Evolutionary conservation across 176 grass and related monocot genomes (phyloP).

Genomic region (Oryza coarctata): DNA sequence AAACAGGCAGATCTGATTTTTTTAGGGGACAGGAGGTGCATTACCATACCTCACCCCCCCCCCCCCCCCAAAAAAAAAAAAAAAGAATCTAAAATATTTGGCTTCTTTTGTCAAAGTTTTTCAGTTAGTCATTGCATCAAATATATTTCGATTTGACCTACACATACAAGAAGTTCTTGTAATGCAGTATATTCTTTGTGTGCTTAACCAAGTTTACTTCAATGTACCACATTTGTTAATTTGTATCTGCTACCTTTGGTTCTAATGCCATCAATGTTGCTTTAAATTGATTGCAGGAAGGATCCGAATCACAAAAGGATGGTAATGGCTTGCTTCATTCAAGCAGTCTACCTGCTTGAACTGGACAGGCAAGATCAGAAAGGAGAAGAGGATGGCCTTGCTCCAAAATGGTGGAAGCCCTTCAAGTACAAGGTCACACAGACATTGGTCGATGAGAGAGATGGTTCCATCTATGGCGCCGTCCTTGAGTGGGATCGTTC

Average conservation of each 20-base stretch:
- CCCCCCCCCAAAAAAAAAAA: neutral
- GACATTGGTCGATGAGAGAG: constrained; percentile 74
- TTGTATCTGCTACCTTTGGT: neutral
- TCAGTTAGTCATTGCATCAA: constrained; percentile 1
- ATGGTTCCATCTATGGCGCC: constrained; percentile 82
- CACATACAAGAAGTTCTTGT: neutral
- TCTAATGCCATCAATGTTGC: neutral
- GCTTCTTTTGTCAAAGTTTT: neutral
- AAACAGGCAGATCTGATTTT: neutral
- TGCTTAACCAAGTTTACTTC: neutral
- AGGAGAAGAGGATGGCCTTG: constrained; percentile 61
- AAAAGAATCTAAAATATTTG: neutral
- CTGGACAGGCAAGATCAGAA: constrained; percentile 81
- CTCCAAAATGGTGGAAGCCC: constrained; percentile 88
- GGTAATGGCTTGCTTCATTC: constrained; percentile 95
- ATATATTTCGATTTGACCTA: neutral
- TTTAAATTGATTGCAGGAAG: constrained; percentile 69
- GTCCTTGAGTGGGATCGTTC: constrained; percentile 83
- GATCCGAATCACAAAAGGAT: constrained; percentile 88
- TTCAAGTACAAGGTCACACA: constrained; percentile 84
- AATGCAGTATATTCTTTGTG: neutral
- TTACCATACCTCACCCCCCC: neutral
- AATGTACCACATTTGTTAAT: neutral
- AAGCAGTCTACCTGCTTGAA: constrained; percentile 83
- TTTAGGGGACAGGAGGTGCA: neutral